Evolutionary conservation across 1,139 yeast species (phyloP).

Genomic region (Trichomonascaceae sp.): DNA sequence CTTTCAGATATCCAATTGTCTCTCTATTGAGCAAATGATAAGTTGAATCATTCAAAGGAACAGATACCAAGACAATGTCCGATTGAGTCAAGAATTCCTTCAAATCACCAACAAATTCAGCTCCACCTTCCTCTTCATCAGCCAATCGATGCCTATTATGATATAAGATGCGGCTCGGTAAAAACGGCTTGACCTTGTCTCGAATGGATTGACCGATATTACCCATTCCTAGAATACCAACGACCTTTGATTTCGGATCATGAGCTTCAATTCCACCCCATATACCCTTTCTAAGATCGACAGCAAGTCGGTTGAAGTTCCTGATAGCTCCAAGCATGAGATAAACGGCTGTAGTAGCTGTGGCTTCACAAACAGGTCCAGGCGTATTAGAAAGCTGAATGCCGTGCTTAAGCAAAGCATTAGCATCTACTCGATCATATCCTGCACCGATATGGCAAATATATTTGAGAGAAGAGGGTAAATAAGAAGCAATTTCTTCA

Average conservation of each 20-base stretch:
- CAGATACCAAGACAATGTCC: constrained; percentile 56
- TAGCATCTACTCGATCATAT: constrained; percentile 59
- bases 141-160: constrained; percentile 54
- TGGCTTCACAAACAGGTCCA: constrained; percentile 62
- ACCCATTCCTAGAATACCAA: constrained; percentile 77
- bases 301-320: constrained; percentile 43
- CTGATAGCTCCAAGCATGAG: constrained; percentile 55
- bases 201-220: constrained; percentile 74
- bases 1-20: constrained; percentile 53
- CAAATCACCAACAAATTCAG: constrained; percentile 43
- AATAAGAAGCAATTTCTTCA: constrained; percentile 52
- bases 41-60: constrained; percentile 52
- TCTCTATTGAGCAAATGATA: constrained; percentile 52
- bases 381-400: constrained; percentile 68
- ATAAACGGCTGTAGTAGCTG: constrained; percentile 67
- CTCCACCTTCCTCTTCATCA: constrained; percentile 47
- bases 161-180: constrained; percentile 55
- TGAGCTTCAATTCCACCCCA: constrained; percentile 20
- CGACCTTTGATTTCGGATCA: constrained; percentile 51
- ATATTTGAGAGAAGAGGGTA: constrained; percentile 59
- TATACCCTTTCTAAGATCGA: constrained; percentile 34
- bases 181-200: constrained; percentile 63
- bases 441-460: constrained; percentile 90
- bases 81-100: constrained; percentile 52
- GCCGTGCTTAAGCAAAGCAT: constrained; percentile 42